Percentiles rank a stretch among this genome's conserved stretches.
phyloP scores from a whole-genome alignment of 176 grass and related monocot genomes.

The Puya raimondii region DNA sequence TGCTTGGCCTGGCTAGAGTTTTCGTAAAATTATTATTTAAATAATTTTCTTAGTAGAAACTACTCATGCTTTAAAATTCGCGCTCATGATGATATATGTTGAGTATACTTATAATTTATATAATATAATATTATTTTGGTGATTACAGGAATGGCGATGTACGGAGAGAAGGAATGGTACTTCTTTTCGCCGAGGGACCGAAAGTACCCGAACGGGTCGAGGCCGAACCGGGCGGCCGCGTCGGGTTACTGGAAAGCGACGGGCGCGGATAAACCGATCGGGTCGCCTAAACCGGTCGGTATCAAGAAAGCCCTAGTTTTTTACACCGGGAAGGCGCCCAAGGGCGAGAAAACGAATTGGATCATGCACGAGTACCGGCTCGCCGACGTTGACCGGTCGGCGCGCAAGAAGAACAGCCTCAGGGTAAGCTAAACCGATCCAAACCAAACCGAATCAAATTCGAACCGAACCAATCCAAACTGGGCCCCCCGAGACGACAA shows the following conservation, averaged over 20 bases:
- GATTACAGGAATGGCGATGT: slow-evolving; percentile 42
- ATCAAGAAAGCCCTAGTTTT: slow-evolving; percentile 89
- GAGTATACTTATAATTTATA: not conserved
- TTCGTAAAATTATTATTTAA: too few relatives aligned
- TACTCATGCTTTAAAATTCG: too few relatives aligned
- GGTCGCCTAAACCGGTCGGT: slow-evolving; percentile 39
- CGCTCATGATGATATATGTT: not conserved
- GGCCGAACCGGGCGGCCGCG: slow-evolving; percentile 61
- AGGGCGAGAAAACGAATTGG: slow-evolving; percentile 96
- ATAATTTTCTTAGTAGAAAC: too few relatives aligned
- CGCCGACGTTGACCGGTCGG: slow-evolving; percentile 63
- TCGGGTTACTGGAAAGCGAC: slow-evolving; percentile 81
- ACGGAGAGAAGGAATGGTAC: slow-evolving; percentile 87
- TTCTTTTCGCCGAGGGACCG: slow-evolving; percentile 76
- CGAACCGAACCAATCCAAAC: too few relatives aligned
- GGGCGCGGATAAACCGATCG: slow-evolving; percentile 68
- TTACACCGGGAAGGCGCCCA: slow-evolving; percentile 71
- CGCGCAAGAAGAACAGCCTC: slow-evolving; percentile 59
- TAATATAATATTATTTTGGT: not conserved
- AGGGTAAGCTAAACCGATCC: slow-evolving; percentile 16
- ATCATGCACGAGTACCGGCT: slow-evolving; percentile 99
- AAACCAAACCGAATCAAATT: not conserved
- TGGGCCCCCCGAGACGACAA: too few relatives aligned
- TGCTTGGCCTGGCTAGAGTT: too few relatives aligned
- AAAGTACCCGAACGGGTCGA: slow-evolving; percentile 79